Evolutionary conservation across 2,329 filamentous ascomycete species (phyloP).

Genomic region (Teratosphaeria pseudoeucalypti): DNA sequence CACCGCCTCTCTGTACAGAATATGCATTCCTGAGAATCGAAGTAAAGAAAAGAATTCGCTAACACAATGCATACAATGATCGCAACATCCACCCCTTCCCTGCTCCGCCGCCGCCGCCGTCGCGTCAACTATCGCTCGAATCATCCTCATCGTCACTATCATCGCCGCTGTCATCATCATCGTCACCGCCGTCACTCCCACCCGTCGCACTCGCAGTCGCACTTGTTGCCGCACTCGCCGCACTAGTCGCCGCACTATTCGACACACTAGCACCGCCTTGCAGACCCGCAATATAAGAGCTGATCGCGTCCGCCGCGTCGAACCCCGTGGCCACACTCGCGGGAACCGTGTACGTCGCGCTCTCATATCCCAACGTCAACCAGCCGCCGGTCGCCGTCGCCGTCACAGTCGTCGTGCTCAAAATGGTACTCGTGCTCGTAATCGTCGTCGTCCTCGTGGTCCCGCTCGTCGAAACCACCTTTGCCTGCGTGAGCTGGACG

Average conservation of each 20-base stretch:
- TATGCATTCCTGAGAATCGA: not conserved
- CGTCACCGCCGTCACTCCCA: not conserved
- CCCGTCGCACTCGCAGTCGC: not conserved
- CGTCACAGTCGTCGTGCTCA: not conserved
- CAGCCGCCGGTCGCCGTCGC: not conserved
- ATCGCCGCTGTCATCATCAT: not conserved
- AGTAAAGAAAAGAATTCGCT: not conserved
- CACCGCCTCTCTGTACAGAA: not conserved
- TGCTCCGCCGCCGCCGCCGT: not conserved
- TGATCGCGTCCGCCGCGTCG: not conserved
- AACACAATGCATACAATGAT: not conserved
- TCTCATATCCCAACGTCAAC: not conserved
- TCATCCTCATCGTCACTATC: not conserved
- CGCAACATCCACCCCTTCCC: not conserved
- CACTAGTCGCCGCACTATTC: not conserved
- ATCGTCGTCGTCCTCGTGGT: not conserved
- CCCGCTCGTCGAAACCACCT: not conserved
- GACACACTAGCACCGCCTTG: not conserved
- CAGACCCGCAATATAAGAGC: not conserved
- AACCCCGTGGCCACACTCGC: not conserved
- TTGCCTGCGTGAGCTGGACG: not conserved
- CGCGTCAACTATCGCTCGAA: not conserved
- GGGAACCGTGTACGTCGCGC: not conserved
- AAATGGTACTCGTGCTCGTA: not conserved
- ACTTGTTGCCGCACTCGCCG: not conserved